phyloP scores from a whole-genome alignment of 306 rosid species.

The Hippophae rhamnoides region DNA sequence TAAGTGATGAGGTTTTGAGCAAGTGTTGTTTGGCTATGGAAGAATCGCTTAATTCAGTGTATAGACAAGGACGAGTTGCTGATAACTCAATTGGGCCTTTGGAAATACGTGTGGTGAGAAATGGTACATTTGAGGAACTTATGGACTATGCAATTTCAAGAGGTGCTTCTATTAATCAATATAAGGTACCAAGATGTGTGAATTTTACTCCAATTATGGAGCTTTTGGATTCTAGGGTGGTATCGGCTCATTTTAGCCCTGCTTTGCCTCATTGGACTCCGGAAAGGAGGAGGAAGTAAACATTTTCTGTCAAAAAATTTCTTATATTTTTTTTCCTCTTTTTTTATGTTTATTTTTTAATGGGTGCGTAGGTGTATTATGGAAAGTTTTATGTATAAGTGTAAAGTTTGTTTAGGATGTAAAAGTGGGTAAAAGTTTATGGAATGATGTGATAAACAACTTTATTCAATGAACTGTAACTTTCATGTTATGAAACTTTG shows the following conservation, averaged over 20 bases:
- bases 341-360: too few species aligned
- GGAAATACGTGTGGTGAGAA: slow-evolving; percentile 77
- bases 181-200: slow-evolving; percentile 88
- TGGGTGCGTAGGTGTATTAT: too few species aligned
- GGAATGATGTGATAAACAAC: too few species aligned
- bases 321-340: too few species aligned
- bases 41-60: slow-evolving; percentile 71
- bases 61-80: slow-evolving; percentile 73
- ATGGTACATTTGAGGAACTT: slow-evolving; percentile 82
- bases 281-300: slow-evolving; percentile 20
- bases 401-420: too few species aligned
- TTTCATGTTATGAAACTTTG: too few species aligned
- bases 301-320: too few species aligned
- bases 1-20: slow-evolving; percentile 31
- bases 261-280: slow-evolving; percentile 74
- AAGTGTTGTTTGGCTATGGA: slow-evolving; percentile 73
- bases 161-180: slow-evolving; percentile 89
- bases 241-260: slow-evolving; percentile 74
- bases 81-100: slow-evolving; percentile 83
- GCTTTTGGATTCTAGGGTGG: slow-evolving; percentile 63
- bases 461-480: too few species aligned
- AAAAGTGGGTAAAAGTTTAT: too few species aligned
- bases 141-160: slow-evolving; percentile 94
- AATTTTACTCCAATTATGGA: slow-evolving; percentile 75
- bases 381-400: too few species aligned